Evolutionary conservation across 192 early-diverging fungal species (phyloP), one percentile per base, ranked within the genome.

Genomic region (Helicostylum pulchrum): DNA sequence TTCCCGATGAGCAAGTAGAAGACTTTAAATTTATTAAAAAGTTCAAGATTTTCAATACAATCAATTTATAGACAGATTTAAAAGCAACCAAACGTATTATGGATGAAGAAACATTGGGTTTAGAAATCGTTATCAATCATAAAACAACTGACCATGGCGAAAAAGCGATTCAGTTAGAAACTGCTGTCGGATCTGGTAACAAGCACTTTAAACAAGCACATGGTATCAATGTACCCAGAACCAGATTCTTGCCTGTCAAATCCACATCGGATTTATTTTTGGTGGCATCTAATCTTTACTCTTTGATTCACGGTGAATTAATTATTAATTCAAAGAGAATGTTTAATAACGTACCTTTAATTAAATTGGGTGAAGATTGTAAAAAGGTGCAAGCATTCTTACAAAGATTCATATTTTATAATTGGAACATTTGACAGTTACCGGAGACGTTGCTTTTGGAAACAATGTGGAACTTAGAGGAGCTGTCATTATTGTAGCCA

Each of bases 31-130:
- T 89, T 52, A 86, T 99, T 80, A 99, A 98, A 77, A 99, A 99
- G 80, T 99, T 99, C 87, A 93, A 96, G 87, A 97, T 98, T 74
- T 98, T 98, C 82, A 99, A 99, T 85, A 99, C 96, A 57, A 94
- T 92, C 81, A 94, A 94, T 75, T 66, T 92, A 72, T 94, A 91
- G 90, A 87, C 92, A 62, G 89, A 83, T 68, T 76, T 92, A 43
- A 89, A 88, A 80, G 90, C 91, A 26, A 85, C 92, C 69, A 92
- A 92, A 80, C 91, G 94, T 48, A 72, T 97, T 31, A 85, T 96
- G 50, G 88, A 88, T 54, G 80, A 88, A 66, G 75, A 86, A 65
- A 85, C 84, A 68, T 76, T 99, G 46, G 83, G 84, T 50, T 79
- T 99, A 64, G 97, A 99, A 67, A 90, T 99, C 66, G 98, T 99